A percentile compares a stretch with the other conserved stretches of the same genome.
Evolutionary conservation across 495 filamentous ascomycete species (phyloP).

Genomic region (Penicillium pulvis): DNA sequence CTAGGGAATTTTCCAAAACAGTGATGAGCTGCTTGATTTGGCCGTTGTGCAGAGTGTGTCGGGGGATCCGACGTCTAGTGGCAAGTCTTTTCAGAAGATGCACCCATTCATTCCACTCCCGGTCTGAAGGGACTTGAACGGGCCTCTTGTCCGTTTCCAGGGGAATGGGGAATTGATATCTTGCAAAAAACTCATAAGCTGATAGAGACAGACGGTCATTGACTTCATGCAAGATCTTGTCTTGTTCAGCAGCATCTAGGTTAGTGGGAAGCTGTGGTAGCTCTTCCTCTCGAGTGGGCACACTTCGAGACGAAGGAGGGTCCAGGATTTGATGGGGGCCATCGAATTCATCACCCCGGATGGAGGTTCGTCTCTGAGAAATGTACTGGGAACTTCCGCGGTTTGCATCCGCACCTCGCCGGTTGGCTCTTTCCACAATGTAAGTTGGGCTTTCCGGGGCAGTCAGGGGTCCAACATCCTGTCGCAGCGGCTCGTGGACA

Average conservation of each 20-base stretch:
- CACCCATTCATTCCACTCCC: constrained; percentile 92
- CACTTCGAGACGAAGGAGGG: constrained; percentile 61
- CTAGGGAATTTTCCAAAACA: constrained; percentile 78
- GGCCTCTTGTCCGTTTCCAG: constrained; percentile 76
- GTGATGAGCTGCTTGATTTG: constrained; percentile 89
- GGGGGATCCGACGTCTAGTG: constrained; percentile 81
- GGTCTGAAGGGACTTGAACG: constrained; percentile 75
- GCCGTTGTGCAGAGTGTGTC: constrained; percentile 79
- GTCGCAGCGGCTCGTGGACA: constrained; percentile 35
- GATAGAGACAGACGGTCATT: constrained; percentile 83
- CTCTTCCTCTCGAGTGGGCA: constrained; percentile 74
- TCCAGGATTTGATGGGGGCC: constrained; percentile 80
- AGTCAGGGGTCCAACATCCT: constrained; percentile 35
- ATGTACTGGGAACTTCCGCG: constrained; percentile 55
- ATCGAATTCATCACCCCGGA: constrained; percentile 80
- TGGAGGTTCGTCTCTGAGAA: constrained; percentile 72
- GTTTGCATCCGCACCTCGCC: constrained; percentile 43
- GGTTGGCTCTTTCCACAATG: constrained; percentile 42
- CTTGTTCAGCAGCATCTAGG: constrained; percentile 80
- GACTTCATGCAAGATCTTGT: constrained; percentile 73
- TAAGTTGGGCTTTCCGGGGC: constrained; percentile 42
- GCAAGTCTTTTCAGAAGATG: constrained; percentile 84
- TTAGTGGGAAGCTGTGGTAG: constrained; percentile 80
- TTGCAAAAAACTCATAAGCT: constrained; percentile 86
- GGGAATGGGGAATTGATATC: constrained; percentile 86